Percentiles rank a stretch among this genome's conserved stretches.
Evolutionary conservation across 257 asterid genomes (phyloP).

Genomic region (Solanum lycopersicoides): DNA sequence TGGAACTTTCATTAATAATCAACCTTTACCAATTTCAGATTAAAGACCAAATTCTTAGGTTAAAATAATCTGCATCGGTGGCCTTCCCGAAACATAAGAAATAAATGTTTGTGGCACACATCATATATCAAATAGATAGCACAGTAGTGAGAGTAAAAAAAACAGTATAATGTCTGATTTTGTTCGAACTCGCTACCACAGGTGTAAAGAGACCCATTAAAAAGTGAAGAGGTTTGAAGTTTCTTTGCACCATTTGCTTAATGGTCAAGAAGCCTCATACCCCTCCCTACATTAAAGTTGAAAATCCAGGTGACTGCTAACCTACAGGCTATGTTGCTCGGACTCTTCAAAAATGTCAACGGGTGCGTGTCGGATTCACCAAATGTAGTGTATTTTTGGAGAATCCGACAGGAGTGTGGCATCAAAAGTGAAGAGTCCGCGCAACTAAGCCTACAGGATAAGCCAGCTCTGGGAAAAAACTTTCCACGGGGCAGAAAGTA

Average conservation of each 20-base stretch:
- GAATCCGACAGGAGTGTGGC: too few relatives aligned
- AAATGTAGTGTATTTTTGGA: too few relatives aligned
- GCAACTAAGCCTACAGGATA: neutral
- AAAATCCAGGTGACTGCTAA: neutral
- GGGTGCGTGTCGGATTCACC: too few relatives aligned
- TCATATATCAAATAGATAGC: neutral
- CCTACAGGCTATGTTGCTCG: neutral
- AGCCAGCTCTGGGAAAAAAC: neutral
- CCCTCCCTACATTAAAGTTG: neutral
- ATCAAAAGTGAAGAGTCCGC: too few relatives aligned
- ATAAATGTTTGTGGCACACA: neutral
- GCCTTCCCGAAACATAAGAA: neutral
- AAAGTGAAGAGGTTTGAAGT: neutral
- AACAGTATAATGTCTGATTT: neutral
- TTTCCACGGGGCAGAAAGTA: neutral
- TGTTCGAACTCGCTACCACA: neutral
- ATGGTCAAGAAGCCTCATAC: neutral
- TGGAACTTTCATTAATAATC: neutral
- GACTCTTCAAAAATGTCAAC: too few relatives aligned
- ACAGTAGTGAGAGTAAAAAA: neutral
- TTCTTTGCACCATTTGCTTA: neutral
- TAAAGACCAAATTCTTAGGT: neutral
- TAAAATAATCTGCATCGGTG: neutral
- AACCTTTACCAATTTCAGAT: neutral
- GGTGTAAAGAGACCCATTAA: neutral